These are phyloP conservation scores for Blechomonas ayalai DNA, from an alignment of 208 protist genomes.

Conservation along the genomic window DNA sequence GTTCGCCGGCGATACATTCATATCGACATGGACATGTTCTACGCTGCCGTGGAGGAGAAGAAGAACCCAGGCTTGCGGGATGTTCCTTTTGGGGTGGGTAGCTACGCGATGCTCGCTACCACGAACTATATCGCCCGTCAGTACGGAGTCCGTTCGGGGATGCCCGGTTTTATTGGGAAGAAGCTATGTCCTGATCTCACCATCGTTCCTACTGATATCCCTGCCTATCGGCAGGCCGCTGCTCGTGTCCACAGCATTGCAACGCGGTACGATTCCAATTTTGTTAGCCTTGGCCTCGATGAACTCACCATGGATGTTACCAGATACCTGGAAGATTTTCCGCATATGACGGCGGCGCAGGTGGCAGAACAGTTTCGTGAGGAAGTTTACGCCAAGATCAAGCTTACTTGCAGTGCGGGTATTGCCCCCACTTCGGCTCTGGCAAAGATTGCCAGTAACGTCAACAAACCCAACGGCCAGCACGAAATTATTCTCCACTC, in stretches of 20 bases:
- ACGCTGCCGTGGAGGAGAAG: constrained; percentile 85
- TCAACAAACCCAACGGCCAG: constrained; percentile 94
- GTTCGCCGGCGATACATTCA: constrained; percentile 69
- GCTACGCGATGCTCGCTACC: constrained; percentile 91
- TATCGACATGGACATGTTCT: constrained; percentile 94
- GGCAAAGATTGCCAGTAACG: constrained; percentile 90
- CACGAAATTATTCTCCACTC: constrained; percentile 74
- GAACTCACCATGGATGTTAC: constrained; percentile 88
- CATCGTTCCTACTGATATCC: constrained; percentile 81
- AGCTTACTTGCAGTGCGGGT: constrained; percentile 80
- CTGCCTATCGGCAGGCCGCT: constrained; percentile 64
- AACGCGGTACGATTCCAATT: constrained; percentile 80
- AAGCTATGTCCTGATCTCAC: constrained; percentile 86
- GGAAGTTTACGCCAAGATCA: constrained; percentile 65
- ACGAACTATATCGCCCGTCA: constrained; percentile 94
- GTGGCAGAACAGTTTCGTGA: constrained; percentile 71
- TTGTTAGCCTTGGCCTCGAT: constrained; percentile 68
- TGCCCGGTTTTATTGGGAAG: constrained; percentile 93
- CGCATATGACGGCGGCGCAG: constrained; percentile 40
- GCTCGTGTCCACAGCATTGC: constrained; percentile 68
- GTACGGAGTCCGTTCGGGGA: constrained; percentile 94
- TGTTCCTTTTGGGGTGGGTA: constrained; percentile 93
- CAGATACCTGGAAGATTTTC: constrained; percentile 45
- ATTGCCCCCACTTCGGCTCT: constrained; percentile 82
- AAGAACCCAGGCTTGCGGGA: constrained; percentile 84